Percentiles rank a stretch among this genome's conserved stretches.
phyloP scores from a whole-genome alignment of 257 asterid species.

The Solanum clarkiae region DNA sequence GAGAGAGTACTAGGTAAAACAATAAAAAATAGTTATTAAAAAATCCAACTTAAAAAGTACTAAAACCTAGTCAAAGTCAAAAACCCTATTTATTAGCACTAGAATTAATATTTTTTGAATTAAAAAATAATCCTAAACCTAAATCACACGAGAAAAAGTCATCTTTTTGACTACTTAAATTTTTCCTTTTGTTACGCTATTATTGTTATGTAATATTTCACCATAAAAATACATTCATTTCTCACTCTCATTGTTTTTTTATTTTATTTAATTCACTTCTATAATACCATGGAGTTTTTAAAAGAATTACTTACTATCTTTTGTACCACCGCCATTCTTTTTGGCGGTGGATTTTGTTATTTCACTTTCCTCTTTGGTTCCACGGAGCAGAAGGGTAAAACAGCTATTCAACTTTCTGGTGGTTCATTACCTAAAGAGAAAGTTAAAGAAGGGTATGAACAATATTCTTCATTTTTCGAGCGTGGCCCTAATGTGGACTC shows the following conservation, averaged over 20 bases:
- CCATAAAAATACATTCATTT: background rate
- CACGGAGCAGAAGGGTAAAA: constrained; percentile 55
- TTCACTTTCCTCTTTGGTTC: constrained; percentile 49
- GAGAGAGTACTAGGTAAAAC: too few species aligned
- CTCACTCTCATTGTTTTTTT: background rate
- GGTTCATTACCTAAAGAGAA: constrained; percentile 55
- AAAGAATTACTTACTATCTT: constrained; percentile 49
- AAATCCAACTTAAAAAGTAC: background rate
- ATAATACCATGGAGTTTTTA: background rate
- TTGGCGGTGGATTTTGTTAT: constrained; percentile 52
- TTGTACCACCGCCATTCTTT: constrained; percentile 39
- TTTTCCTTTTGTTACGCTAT: background rate
- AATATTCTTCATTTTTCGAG: constrained; percentile 56
- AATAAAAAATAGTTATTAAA: background rate
- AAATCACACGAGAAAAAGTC: background rate
- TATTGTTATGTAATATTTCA: background rate
- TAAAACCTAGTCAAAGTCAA: background rate
- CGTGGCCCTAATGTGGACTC: constrained; percentile 45
- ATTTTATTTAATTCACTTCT: background rate
- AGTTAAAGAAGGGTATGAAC: constrained; percentile 41
- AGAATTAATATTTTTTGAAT: background rate
- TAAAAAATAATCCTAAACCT: background rate
- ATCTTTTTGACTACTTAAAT: background rate
- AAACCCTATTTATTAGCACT: background rate
- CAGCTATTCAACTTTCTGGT: constrained; percentile 52